Evolutionary conservation across 345 rosid genomes (phyloP).

Genomic region (Brassica rapa): DNA sequence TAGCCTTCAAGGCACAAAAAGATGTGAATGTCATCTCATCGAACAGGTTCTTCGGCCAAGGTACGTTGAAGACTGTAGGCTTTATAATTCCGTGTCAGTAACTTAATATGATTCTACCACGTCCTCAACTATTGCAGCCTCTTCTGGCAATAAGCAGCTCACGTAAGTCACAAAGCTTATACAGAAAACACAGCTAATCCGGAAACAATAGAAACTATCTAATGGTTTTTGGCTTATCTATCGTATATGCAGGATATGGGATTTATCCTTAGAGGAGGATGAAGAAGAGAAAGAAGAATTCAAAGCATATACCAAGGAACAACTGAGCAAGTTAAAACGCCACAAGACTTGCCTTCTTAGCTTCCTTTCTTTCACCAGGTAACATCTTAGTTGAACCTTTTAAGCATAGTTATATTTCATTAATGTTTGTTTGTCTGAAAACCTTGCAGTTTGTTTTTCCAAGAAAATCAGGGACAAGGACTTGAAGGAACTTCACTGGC

Average conservation of each 20-base stretch:
- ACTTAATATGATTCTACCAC: constrained; percentile 47
- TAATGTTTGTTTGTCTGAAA: too few species aligned
- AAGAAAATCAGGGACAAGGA: too few species aligned
- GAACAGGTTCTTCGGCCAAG: too few species aligned
- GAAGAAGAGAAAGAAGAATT: constrained; percentile 61
- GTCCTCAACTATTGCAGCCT: constrained; percentile 79
- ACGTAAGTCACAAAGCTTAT: constrained; percentile 55
- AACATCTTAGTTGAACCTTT: neutral
- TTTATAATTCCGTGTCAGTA: neutral
- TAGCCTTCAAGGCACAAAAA: too few species aligned
- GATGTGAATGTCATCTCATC: too few species aligned
- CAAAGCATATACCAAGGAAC: constrained; percentile 60
- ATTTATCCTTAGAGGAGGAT: too few species aligned
- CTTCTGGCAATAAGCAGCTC: constrained; percentile 84
- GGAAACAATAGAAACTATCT: too few species aligned
- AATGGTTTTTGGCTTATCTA: too few species aligned
- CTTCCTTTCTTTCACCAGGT: constrained; percentile 96
- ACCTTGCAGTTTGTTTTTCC: too few species aligned
- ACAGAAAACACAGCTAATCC: too few species aligned
- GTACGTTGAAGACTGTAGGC: constrained; percentile 31
- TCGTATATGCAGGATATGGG: too few species aligned
- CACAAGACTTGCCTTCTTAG: constrained; percentile 83
- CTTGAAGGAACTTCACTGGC: too few species aligned
- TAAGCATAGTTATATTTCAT: neutral
- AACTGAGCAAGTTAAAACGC: constrained; percentile 58